Evolutionary conservation across 345 rosid genomes (phyloP), one percentile per base, ranked within the genome.

Genomic region (Bretschneidera sinensis): DNA sequence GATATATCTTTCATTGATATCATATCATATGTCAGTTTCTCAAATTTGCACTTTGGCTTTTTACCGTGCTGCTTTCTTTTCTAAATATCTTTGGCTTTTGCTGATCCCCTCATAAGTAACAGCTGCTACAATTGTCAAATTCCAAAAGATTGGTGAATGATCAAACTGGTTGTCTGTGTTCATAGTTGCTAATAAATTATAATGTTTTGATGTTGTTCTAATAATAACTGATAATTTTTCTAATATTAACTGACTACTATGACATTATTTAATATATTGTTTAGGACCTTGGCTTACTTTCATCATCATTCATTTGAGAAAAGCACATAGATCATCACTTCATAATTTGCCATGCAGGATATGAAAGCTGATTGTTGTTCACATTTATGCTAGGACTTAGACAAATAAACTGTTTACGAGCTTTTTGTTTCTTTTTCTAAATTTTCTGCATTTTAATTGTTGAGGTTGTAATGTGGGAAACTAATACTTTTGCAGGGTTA

Each of bases 401-500:
- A 47, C 4, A 47, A 47, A 6, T 47, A 14, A n/a, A 6, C 17
- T 31, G 50, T 16, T 2, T 47, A 47, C n/a, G 50, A 14, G 17
- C 50, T 13, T 47, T 47, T n/a, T 47, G 4, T 3, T 47, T n/a
- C 3, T 13, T 47, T 47, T 47, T 48, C 17, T 48, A 48, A 17
- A 20, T 19, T 17, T 48, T 0, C 5, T 2, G 7, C 17, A 6
- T 48, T 48, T 48, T 3, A 9, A 39, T 11, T 39, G 1, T 39
- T 20, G 54, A 58, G 62, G 59, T n/a, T 53, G 51, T 76, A 70
- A 64, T 65, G 22, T 48, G 18, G 20, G 53, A 24, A 62, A 43
- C 47, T 49, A 43, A 66, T 52, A 55, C 34, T 73, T 55, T 74
- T 81, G 67, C 95, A 89, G 98, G 99, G 99, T 62, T 94, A 83